A percentile compares a stretch with the other conserved stretches of the same genome.
These are phyloP conservation scores for Thraustotheca clavata DNA, from an alignment of 352 stramenopile species.

Conservation along the genomic window DNA sequence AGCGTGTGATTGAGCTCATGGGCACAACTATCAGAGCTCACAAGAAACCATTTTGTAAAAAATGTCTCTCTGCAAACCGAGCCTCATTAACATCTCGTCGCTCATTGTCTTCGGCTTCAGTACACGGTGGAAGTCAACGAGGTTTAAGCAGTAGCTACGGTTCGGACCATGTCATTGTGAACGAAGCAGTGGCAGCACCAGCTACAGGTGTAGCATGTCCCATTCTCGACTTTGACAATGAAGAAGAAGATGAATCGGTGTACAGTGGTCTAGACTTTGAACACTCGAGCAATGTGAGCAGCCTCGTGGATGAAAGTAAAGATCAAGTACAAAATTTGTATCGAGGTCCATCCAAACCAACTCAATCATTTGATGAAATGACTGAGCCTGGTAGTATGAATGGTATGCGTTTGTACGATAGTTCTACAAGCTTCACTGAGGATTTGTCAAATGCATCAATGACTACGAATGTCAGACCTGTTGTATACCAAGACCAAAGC, in stretches of 20 bases:
- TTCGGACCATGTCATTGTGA: not conserved
- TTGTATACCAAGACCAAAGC: not conserved
- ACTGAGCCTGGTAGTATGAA: not conserved
- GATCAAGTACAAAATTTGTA: not conserved
- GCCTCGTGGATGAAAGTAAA: not conserved
- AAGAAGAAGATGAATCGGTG: slow-evolving; percentile 18
- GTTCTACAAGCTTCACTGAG: not conserved
- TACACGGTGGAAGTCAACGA: not conserved
- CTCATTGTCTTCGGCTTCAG: not conserved
- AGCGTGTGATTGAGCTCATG: not conserved
- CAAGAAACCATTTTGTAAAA: not conserved
- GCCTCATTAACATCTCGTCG: not conserved
- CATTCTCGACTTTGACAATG: slow-evolving; percentile 21
- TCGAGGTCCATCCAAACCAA: not conserved
- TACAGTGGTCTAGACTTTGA: slow-evolving; percentile 18
- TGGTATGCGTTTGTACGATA: slow-evolving; percentile 1
- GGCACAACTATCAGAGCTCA: not conserved
- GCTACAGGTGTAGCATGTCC: not conserved
- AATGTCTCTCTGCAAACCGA: not conserved
- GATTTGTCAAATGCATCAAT: not conserved
- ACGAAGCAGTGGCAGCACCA: not conserved
- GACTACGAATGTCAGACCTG: not conserved
- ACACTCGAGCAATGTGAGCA: not conserved
- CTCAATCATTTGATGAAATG: not conserved
- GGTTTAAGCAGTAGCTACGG: not conserved